phyloP scores from a whole-genome alignment of 2,329 filamentous ascomycete species.

The Aspergillus sp. region DNA sequence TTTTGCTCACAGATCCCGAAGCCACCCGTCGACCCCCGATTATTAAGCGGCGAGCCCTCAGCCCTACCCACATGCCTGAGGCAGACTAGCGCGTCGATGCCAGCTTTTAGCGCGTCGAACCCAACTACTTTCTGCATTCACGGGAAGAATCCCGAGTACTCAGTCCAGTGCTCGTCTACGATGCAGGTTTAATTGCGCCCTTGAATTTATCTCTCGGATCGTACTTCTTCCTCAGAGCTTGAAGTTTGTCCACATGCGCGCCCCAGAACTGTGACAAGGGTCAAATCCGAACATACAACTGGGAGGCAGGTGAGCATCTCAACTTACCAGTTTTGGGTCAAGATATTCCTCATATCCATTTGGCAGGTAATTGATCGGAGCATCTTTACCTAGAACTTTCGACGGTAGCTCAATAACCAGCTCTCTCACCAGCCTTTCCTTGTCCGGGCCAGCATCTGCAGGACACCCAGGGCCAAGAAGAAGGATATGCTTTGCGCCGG shows the following conservation, averaged over 20 bases:
- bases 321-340: not conserved
- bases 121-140: too few species aligned
- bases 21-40: too few species aligned
- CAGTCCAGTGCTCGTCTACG: too few species aligned
- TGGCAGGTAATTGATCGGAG: not conserved
- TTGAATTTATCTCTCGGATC: not conserved
- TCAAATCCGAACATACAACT: not conserved
- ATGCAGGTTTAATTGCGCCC: not conserved
- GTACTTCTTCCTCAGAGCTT: not conserved
- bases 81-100: too few species aligned
- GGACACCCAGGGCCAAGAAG: constrained; percentile 17
- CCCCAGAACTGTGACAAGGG: constrained; percentile 15
- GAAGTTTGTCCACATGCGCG: constrained; percentile 8
- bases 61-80: too few species aligned
- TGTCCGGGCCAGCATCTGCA: constrained; percentile 1
- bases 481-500: constrained; percentile 13
- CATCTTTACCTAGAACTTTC: not conserved
- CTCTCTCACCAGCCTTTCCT: constrained; percentile 12
- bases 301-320: not conserved
- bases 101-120: too few species aligned
- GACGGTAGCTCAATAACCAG: constrained; percentile 5
- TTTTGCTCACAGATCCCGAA: not conserved
- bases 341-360: not conserved
- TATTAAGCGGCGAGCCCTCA: too few species aligned
- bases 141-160: too few species aligned